Base-by-base conservation (phyloP, 441 rosid genomes). In the Populus hybrid region DNA sequence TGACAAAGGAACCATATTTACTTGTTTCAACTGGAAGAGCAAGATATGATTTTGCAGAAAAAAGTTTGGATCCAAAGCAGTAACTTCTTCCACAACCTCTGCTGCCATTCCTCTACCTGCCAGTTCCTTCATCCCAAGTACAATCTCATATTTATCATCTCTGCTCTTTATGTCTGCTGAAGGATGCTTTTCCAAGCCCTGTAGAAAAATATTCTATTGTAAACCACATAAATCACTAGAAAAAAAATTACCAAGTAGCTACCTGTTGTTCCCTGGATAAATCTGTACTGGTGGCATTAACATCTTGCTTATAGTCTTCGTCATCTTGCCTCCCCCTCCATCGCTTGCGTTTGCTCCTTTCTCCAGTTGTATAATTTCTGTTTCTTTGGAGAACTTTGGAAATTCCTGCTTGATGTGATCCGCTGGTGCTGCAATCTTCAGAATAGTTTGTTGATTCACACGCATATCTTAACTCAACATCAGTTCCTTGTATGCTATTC, bases 11-110 rank as follows among this genome's bases (percentile, higher is more conserved):
- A 69, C 46, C 35, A 71, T 11, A 74, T 35, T 85, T 76, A 92
- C 99, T 92, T 93, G 99, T 93, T 92, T 95, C 59, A 95, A 93
- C 77, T 89, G 97, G 85, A 95, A 93, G 69, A 88, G 88, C 82
- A 91, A 81, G 81, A 83, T 32, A 28, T 92, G 91, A 81, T 95
- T 91, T 82, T 95, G 89, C 32, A 69, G 70, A 84, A 95, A 93
- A 75, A 92, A 87, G 23, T 83, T 83, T 24, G 95, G 88, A 88
- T 95, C 97, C 85, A 91, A 77, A 63, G 90, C 72, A 81, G 82
- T 93, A 83, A 93, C 84, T 88, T 93, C 96, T 73, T 86, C 81
- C 77, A 89, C 89, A 81, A 91, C 95, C 85, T 95, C 97, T 59
- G 92, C 89, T 73, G 92, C 87, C 99, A 93, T 89, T 87, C 98